Conservation (phyloP, 2,329 filamentous ascomycete genomes). For the Fusarium sp. region DNA sequence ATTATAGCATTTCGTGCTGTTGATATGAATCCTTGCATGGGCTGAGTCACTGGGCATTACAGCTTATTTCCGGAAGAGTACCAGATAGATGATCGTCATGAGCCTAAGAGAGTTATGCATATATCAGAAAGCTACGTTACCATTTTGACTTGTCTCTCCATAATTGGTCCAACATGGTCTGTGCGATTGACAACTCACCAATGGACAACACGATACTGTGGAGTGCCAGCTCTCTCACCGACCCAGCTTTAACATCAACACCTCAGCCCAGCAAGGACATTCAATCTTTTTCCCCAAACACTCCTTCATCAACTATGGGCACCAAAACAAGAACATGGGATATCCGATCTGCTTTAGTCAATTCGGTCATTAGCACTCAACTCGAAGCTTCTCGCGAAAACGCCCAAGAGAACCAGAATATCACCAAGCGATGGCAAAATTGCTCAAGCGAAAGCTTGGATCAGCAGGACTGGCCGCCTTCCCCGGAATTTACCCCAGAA, state of each 20-base stretch:
- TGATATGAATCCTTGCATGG: not conserved
- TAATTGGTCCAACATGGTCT: not conserved
- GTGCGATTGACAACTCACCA: not conserved
- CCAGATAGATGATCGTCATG: fast-evolving
- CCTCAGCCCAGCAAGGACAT: not conserved
- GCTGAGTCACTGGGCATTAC: not conserved
- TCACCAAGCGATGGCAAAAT: not conserved
- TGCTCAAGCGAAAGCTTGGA: not conserved
- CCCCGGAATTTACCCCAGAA: not conserved
- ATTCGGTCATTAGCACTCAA: not conserved
- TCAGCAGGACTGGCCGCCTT: not conserved
- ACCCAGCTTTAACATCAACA: not conserved
- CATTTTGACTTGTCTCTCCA: not conserved
- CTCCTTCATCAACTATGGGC: not conserved
- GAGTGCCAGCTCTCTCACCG: not conserved
- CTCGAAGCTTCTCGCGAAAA: not conserved
- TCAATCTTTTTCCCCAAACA: not conserved
- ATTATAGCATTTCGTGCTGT: not conserved
- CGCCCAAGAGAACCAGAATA: not conserved
- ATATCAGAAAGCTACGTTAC: not conserved
- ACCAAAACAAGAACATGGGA: not conserved
- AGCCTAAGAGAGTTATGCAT: not conserved
- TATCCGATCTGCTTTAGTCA: not conserved
- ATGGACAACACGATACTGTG: not conserved
- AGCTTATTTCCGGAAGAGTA: not conserved